These are phyloP conservation scores for Stentor coeruleus DNA, from an alignment of 73 alveolate genomes.

Conservation along the genomic window DNA sequence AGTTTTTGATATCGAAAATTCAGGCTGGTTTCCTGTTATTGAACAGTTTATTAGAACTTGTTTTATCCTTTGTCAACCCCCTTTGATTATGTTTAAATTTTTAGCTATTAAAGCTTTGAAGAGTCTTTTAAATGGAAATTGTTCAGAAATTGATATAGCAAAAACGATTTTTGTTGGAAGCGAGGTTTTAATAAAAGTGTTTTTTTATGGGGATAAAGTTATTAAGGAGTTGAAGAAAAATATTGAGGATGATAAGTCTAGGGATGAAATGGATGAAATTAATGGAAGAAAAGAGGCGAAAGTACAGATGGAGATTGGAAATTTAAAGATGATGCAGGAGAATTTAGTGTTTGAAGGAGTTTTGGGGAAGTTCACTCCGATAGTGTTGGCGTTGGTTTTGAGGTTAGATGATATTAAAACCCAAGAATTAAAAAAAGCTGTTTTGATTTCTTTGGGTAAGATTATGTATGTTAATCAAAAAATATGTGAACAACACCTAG, in stretches of 20 bases:
- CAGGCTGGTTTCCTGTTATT: constrained; percentile 2
- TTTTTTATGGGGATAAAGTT: constrained; percentile 72
- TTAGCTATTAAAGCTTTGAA: not conserved
- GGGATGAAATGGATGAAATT: constrained; percentile 68
- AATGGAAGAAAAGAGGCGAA: constrained; percentile 92
- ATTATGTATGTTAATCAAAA: constrained; percentile 77
- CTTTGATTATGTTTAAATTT: not conserved
- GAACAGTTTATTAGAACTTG: not conserved
- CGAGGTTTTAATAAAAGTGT: constrained; percentile 78
- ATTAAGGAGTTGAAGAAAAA: constrained; percentile 44
- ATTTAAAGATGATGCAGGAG: constrained; percentile 65
- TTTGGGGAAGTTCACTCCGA: constrained; percentile 15
- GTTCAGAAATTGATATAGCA: constrained; percentile 48
- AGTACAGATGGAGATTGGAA: constrained; percentile 61
- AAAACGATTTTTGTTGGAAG: constrained; percentile 81
- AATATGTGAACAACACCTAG: constrained; percentile 65
- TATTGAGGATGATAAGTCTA: constrained; percentile 42
- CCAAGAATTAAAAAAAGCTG: constrained; percentile 65
- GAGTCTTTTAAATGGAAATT: constrained; percentile 2
- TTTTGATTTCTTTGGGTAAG: constrained; percentile 69
- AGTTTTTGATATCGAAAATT: not conserved
- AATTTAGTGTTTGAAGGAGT: constrained; percentile 48
- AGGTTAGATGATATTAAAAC: constrained; percentile 39
- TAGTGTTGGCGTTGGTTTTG: not conserved
- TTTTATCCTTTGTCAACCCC: not conserved